phyloP scores from a whole-genome alignment of 2,329 filamentous ascomycete species.

The Pezicula neosporulosa region DNA sequence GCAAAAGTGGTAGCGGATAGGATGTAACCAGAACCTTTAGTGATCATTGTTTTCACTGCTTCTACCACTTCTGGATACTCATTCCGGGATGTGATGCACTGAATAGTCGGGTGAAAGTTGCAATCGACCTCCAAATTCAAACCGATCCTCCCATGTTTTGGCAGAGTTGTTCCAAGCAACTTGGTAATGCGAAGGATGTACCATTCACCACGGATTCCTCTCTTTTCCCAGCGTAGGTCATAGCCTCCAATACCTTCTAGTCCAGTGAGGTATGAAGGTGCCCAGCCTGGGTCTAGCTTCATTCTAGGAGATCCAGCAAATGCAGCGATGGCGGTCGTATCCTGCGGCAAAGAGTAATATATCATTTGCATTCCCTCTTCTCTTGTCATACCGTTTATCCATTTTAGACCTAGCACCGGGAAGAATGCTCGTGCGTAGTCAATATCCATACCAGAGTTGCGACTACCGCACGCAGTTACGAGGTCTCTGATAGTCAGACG shows the following conservation, averaged over 20 bases:
- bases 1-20: constrained; percentile 1
- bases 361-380: constrained; percentile 10
- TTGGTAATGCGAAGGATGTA: background rate
- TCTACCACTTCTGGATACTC: constrained; percentile 2
- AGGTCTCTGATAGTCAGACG: constrained; percentile 8
- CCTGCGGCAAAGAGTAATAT: background rate
- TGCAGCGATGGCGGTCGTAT: constrained; percentile 4
- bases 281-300: constrained; percentile 5
- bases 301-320: constrained; percentile 5
- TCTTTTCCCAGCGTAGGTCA: background rate
- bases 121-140: constrained; percentile 1
- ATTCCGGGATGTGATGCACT: background rate
- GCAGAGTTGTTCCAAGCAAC: background rate
- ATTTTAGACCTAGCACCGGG: constrained; percentile 9
- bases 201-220: background rate
- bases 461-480: constrained; percentile 1
- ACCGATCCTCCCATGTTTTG: background rate
- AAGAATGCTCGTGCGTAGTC: constrained; percentile 18
- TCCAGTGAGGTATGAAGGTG: constrained; percentile 6
- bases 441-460: constrained; percentile 7
- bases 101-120: background rate
- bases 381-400: constrained; percentile 9
- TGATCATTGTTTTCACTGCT: constrained; percentile 2
- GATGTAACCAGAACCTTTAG: background rate
- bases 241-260: constrained; percentile 2